Percentiles rank a stretch among this genome's conserved stretches.
Evolutionary conservation across 257 asterid species (phyloP).

Genomic region (Lantana camara): DNA sequence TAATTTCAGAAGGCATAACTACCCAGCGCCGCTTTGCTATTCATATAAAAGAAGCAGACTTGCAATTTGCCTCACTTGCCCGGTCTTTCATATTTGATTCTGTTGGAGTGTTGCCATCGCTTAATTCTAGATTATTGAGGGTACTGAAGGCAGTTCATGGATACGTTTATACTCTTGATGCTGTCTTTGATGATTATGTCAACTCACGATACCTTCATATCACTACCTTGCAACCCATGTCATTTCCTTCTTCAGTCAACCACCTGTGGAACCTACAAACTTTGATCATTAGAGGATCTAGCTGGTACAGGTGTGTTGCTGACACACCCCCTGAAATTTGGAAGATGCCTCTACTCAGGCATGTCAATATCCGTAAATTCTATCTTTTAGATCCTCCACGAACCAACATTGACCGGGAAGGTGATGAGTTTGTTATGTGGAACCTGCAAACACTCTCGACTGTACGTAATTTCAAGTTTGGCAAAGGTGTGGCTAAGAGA

Average conservation of each 20-base stretch:
- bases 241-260: not conserved
- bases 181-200: not conserved
- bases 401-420: not conserved
- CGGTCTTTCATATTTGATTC: too few species aligned
- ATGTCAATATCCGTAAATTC: not conserved
- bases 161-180: not conserved
- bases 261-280: conserved; percentile 23
- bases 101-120: too few species aligned
- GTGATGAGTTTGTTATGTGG: not conserved
- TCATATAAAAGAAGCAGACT: too few species aligned
- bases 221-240: not conserved
- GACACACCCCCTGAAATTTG: not conserved
- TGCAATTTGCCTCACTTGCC: too few species aligned
- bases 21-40: too few species aligned
- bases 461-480: not conserved
- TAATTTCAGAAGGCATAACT: too few species aligned
- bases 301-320: too few species aligned
- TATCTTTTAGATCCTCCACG: conserved; percentile 8
- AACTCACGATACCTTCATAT: not conserved
- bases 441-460: conserved; percentile 1
- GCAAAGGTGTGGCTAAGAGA: not conserved
- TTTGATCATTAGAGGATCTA: not conserved
- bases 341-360: conserved; percentile 23
- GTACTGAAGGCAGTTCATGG: too few species aligned
- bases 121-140: too few species aligned